A percentile compares a stretch with the other conserved stretches of the same genome.
Evolutionary conservation across 75 land plant genomes (phyloP).

Genomic region (Cunninghamia lanceolata): DNA sequence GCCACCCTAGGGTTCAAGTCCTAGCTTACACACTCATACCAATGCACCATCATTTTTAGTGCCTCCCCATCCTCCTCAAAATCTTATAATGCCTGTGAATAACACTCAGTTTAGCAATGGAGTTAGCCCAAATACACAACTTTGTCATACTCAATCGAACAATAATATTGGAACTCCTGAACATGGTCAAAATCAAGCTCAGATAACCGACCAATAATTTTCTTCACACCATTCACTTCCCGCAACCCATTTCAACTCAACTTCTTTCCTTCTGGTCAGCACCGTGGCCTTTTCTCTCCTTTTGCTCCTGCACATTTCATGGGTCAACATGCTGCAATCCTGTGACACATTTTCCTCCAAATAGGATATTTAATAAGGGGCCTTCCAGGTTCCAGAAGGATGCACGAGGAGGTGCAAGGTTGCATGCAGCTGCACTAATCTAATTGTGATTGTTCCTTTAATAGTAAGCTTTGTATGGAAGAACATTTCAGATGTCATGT

Average conservation of each 20-base stretch:
- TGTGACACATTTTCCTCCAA: not conserved
- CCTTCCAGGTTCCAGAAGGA: conserved; percentile 14
- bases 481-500: not conserved
- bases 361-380: not conserved
- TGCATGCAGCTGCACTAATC: not conserved
- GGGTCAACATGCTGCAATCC: not conserved
- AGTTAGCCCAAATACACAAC: not conserved
- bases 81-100: not conserved
- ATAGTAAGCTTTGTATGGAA: not conserved
- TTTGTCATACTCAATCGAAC: not conserved
- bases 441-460: not conserved
- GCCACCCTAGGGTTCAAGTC: not conserved
- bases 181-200: conserved; percentile 1
- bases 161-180: not conserved
- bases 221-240: not conserved
- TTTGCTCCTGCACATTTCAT: not conserved
- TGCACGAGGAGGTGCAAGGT: conserved; percentile 4
- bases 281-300: not conserved
- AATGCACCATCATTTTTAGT: not conserved
- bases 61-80: not conserved
- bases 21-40: not conserved
- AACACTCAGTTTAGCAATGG: not conserved
- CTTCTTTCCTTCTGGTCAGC: not conserved
- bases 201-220: not conserved
- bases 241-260: not conserved